These are phyloP conservation scores for Coemansia javaensis DNA, from an alignment of 192 early-diverging fungal species.

Conservation along the genomic window DNA sequence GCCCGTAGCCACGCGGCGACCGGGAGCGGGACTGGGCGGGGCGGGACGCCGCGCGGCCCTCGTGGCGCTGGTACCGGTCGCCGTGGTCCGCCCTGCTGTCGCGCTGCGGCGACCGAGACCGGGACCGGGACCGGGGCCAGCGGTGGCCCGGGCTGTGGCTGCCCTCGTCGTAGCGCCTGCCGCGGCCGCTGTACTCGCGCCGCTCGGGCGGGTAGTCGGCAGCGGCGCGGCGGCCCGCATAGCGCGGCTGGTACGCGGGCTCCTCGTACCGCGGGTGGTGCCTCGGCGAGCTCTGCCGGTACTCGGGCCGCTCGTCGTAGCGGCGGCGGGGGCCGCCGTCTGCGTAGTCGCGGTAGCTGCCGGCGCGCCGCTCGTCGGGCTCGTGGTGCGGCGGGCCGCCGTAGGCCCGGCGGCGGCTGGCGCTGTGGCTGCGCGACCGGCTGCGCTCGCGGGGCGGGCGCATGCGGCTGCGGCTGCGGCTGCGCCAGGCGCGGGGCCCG, in stretches of 20 bases:
- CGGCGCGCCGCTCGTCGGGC: constrained; percentile 3
- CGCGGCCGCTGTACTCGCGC: constrained; percentile 21
- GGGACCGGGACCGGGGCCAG: constrained; percentile 19
- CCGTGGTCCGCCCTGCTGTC: constrained; percentile 6
- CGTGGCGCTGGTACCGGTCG: constrained; percentile 6
- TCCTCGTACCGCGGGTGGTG: constrained; percentile 19
- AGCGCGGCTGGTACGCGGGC: constrained; percentile 7
- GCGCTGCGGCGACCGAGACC: constrained; percentile 26
- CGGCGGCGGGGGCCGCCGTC: constrained; percentile 18
- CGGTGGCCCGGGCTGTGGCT: not conserved
- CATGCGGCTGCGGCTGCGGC: constrained; percentile 12
- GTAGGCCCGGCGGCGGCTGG: constrained; percentile 15
- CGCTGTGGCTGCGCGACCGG: constrained; percentile 7
- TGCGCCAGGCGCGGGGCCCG: constrained; percentile 4
- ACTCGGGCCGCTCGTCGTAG: constrained; percentile 17
- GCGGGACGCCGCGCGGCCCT: constrained; percentile 11
- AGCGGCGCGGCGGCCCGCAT: constrained; percentile 25
- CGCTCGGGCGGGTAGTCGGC: constrained; percentile 24
- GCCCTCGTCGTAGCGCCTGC: constrained; percentile 16
- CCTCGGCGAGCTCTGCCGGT: constrained; percentile 11
- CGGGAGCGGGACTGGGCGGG: constrained; percentile 10
- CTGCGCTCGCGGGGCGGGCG: constrained; percentile 3
- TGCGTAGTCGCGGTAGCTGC: constrained; percentile 17
- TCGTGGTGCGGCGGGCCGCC: constrained; percentile 11
- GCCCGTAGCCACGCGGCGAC: constrained; percentile 17